Conservation (phyloP, 768 basidiomycete genomes). For the Nidula microcarpa region DNA sequence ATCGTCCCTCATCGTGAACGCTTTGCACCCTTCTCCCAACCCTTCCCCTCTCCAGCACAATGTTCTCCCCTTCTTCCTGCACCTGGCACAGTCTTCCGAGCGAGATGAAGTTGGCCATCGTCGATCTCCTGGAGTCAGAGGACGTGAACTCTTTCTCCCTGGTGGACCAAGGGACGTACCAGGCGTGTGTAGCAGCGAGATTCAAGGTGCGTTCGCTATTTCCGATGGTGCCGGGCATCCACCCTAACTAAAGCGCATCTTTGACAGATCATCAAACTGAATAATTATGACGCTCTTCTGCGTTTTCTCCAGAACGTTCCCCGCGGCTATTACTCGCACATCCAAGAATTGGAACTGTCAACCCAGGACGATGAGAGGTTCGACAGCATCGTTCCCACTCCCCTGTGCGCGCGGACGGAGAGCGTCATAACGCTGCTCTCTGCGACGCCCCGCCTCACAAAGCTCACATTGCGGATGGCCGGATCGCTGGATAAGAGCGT, state of each 20-base stretch:
- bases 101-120: conserved; percentile 62
- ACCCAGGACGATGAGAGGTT: conserved; percentile 17
- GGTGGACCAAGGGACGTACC: conserved; percentile 48
- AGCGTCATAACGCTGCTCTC: conserved; percentile 47
- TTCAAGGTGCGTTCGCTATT: conserved; percentile 47
- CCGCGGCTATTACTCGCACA: conserved; percentile 41
- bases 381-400: conserved; percentile 8
- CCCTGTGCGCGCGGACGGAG: conserved; percentile 31
- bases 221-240: neutral
- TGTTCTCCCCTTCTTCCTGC: conserved; percentile 23
- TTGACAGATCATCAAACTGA: conserved; percentile 45
- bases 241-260: neutral
- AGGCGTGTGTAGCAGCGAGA: conserved; percentile 51
- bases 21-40: conserved; percentile 5
- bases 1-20: conserved; percentile 5
- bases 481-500: conserved; percentile 47
- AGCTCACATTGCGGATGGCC: conserved; percentile 43
- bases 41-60: conserved; percentile 11
- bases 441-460: conserved; percentile 42
- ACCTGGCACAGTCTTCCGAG: conserved; percentile 54
- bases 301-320: conserved; percentile 60
- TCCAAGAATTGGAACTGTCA: conserved; percentile 51
- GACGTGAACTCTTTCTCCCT: conserved; percentile 46
- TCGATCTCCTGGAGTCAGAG: conserved; percentile 40
- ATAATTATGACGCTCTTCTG: conserved; percentile 38